A percentile compares a stretch with the other conserved stretches of the same genome.
Conservation (phyloP, 2,329 filamentous ascomycete species). For the Colletotrichum liriopes region DNA sequence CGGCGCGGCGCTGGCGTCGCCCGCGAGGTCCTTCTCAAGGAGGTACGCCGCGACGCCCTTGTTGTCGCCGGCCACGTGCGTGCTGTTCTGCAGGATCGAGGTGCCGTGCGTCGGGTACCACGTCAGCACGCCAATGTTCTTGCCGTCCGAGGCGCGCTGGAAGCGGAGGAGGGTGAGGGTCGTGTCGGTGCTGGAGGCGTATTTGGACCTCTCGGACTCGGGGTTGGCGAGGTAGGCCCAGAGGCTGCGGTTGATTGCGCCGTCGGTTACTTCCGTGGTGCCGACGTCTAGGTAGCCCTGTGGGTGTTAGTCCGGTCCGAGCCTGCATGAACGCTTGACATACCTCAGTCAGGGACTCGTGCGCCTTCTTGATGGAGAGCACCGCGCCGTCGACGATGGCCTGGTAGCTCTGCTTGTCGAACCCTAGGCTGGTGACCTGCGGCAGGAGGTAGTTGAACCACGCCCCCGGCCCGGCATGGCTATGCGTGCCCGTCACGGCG, state of each 20-base stretch:
- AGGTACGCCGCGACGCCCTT: constrained; percentile 93
- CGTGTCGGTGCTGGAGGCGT: constrained; percentile 69
- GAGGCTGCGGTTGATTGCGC: constrained; percentile 90
- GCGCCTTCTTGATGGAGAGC: constrained; percentile 85
- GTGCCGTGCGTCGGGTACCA: constrained; percentile 97
- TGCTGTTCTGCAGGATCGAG: constrained; percentile 92
- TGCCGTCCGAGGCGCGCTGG: constrained; percentile 79
- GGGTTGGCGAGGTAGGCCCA: constrained; percentile 93
- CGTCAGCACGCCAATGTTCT: constrained; percentile 85
- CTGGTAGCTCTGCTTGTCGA: constrained; percentile 87
- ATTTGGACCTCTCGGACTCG: constrained; percentile 78
- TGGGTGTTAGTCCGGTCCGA: constrained; percentile 37
- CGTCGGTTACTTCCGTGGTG: constrained; percentile 78
- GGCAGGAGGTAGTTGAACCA: constrained; percentile 97
- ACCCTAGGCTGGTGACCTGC: constrained; percentile 90
- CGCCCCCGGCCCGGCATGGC: constrained; percentile 90
- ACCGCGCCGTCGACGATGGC: constrained; percentile 91
- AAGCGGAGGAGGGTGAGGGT: constrained; percentile 85
- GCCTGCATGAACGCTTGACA: constrained; percentile 30
- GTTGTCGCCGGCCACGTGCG: constrained; percentile 92
- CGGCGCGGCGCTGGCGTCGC: constrained; percentile 69
- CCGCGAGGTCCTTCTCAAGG: constrained; percentile 79
- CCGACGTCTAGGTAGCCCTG: constrained; percentile 80
- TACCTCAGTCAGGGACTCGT: constrained; percentile 75
- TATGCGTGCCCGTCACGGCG: constrained; percentile 93